Evolutionary conservation across 306 rosid genomes (phyloP), one percentile per base, ranked within the genome.

Genomic region (Aeschynomene evenia): DNA sequence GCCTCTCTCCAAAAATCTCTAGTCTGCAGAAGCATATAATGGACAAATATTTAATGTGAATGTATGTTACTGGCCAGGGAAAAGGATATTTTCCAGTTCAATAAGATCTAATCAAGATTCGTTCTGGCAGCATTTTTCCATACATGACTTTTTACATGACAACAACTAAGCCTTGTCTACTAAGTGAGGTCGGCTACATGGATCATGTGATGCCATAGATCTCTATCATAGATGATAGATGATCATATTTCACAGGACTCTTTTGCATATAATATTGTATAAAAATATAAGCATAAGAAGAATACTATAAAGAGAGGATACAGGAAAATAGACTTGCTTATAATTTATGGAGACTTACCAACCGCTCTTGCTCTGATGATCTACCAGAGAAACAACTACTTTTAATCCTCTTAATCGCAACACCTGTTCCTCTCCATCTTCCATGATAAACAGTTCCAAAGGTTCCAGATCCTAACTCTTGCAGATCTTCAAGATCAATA

Each of bases 1-100:
- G 97, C 99, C 81, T 95, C 99, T 75, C 97, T 84, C 99, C 97
- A 89, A 80, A 91, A 91, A 72, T 95, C 99, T 78, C 87, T 89
- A 45, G 75, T 83, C 99, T 94, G 79, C 55, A 62, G 75, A 74
- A 31, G 37, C 77, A 54, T 68, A 45, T 49, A 39, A 51, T 34
- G 34, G 20, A 26, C 50, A 33, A 56, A 62, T 42, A 10, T 7
- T 24, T 8, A 45, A 54, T 11, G 53, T 37, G 31, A 69, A 36
- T 50, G 19, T 6, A 43, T 31, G 12, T 39, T 40, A 58, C 31
- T 4, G 66, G 57, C 48, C 24, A 26, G 26, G 28, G 70, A 64
- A 70, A 73, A n/a, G 23, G 42, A 68, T 36, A 63, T 52, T 75
- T 46, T 76, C 40, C 70, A 74, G 63, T 48, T 66, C 33, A 64